Percentiles rank a stretch among this genome's conserved stretches.
Evolutionary conservation across 2,329 filamentous ascomycete genomes (phyloP).

Genomic region (Neobulgaria alba): DNA sequence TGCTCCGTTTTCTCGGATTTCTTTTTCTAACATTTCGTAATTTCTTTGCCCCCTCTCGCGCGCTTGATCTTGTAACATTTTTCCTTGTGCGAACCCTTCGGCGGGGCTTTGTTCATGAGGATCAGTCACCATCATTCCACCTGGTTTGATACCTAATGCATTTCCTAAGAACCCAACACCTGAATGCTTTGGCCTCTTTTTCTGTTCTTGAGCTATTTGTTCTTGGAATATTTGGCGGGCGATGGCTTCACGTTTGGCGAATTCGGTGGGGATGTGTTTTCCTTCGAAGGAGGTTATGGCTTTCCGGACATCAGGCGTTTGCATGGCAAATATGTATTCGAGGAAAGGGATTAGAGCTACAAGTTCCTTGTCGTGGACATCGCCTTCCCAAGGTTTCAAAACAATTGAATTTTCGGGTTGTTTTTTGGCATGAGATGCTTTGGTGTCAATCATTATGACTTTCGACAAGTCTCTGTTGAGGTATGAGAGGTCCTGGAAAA

Average conservation of each 20-base stretch:
- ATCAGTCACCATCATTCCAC: constrained; percentile 59
- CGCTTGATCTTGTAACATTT: constrained; percentile 94
- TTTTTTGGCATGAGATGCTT: constrained; percentile 68
- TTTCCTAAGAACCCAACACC: constrained; percentile 62
- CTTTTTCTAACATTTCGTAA: constrained; percentile 81
- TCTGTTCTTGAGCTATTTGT: constrained; percentile 60
- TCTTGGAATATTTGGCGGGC: constrained; percentile 79
- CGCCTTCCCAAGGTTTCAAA: constrained; percentile 81
- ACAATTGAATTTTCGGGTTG: constrained; percentile 97
- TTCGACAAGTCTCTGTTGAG: constrained; percentile 94
- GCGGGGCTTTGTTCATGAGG: constrained; percentile 52
- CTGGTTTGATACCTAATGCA: constrained; percentile 69
- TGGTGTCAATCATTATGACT: constrained; percentile 88
- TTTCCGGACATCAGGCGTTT: constrained; percentile 76
- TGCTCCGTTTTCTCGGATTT: constrained; percentile 88
- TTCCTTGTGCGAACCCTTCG: constrained; percentile 80
- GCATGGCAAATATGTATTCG: constrained; percentile 94
- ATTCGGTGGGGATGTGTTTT: constrained; percentile 82
- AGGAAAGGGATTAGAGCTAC: constrained; percentile 91
- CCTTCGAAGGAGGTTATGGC: constrained; percentile 84
- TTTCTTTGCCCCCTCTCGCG: constrained; percentile 84
- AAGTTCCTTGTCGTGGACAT: constrained; percentile 74
- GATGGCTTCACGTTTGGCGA: constrained; percentile 77
- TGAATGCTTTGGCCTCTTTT: constrained; percentile 50
- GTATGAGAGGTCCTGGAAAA: constrained; percentile 77